Evolutionary conservation across 2,329 filamentous ascomycete genomes (phyloP), one percentile per base, ranked within the genome.

Genomic region (Leptographium radiaticola): DNA sequence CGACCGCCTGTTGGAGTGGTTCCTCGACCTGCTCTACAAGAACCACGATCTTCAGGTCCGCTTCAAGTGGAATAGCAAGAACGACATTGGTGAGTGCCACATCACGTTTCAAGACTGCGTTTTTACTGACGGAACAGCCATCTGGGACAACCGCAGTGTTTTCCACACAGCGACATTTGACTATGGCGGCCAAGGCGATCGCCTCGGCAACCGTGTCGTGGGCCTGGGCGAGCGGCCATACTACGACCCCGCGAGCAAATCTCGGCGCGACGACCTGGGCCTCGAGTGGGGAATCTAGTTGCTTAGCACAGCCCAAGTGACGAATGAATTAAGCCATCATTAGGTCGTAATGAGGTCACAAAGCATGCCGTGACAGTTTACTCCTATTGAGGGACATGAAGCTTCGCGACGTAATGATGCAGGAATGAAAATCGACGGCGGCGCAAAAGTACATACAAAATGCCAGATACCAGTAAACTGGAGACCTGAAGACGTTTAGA

Each of bases 21-120:
- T 63, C 59, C 51, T 55, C 38, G 61, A 64, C 38, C 59, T 64
- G 44, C 62, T 65, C 40, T 53, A 61, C 43, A 45, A 65, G 44
- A 64, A 64, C 54, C 63, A 65, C 52, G 63, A 65, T 53, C 60
- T 66, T 16, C 63, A 65, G 51, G 62, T 63, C 30, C 60, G 63
- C 18, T 65, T 66, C 60, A 57, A 59, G 38, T 65, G 63, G 63
- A 15, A 45, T 8, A 56, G 58, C 55, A 61, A 64, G 57, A 63
- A 65, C 53, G 63, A 65, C 44, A 55, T 64, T 9, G 43, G 43
- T 31, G 42, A 44, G 42, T 44, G 3, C 25, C 5, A 25, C 25
- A 5, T 25, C 5, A 36, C 34, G 34, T 6, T 33, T 15, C 20
- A 3, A 20, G 10, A 6, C 7, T 31, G 12, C 30, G 25, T n/a